These are phyloP conservation scores for Fistulifera solaris DNA, from an alignment of 108 stramenopile genomes.

Conservation along the genomic window DNA sequence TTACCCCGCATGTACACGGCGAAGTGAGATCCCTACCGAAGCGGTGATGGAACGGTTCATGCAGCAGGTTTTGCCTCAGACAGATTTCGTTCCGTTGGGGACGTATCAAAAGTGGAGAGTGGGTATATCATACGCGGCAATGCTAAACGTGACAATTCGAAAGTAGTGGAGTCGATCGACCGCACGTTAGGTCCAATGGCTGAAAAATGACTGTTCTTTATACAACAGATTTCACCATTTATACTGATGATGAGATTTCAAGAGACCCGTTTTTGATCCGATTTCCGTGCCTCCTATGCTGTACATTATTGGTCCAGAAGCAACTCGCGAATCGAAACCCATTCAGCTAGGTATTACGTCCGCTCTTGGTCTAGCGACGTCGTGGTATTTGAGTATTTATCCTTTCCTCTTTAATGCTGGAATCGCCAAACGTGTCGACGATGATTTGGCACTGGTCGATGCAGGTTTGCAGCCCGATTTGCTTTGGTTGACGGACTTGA, in stretches of 20 bases:
- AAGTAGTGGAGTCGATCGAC: slow-evolving; percentile 63
- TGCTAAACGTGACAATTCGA: slow-evolving; percentile 36
- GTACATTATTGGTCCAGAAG: slow-evolving; percentile 52
- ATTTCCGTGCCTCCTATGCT: slow-evolving; percentile 32
- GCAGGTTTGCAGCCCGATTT: slow-evolving; percentile 63
- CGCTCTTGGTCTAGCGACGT: slow-evolving; percentile 51
- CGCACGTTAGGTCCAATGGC: slow-evolving; percentile 26
- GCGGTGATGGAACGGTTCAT: slow-evolving; percentile 40
- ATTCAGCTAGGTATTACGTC: slow-evolving; percentile 36
- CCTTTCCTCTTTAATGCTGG: slow-evolving; percentile 70
- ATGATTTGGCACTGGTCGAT: slow-evolving; percentile 58
- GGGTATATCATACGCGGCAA: slow-evolving; percentile 56
- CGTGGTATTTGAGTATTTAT: slow-evolving; percentile 74
- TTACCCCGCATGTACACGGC: slow-evolving; percentile 62
- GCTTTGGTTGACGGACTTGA: slow-evolving; percentile 59
- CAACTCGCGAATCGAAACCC: slow-evolving; percentile 39
- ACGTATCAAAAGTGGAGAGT: slow-evolving; percentile 47
- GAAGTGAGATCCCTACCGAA: slow-evolving; percentile 40
- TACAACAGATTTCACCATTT: slow-evolving; percentile 42
- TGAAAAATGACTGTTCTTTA: slow-evolving; percentile 53
- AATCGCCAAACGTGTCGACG: slow-evolving; percentile 46
- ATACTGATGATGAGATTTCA: slow-evolving; percentile 17
- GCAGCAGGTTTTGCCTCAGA: slow-evolving; percentile 48
- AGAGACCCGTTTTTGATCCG: slow-evolving; percentile 4
- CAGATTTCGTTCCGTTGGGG: slow-evolving; percentile 34